phyloP scores from a whole-genome alignment of 202 grass and related monocot genomes.

The Setaria viridis region DNA sequence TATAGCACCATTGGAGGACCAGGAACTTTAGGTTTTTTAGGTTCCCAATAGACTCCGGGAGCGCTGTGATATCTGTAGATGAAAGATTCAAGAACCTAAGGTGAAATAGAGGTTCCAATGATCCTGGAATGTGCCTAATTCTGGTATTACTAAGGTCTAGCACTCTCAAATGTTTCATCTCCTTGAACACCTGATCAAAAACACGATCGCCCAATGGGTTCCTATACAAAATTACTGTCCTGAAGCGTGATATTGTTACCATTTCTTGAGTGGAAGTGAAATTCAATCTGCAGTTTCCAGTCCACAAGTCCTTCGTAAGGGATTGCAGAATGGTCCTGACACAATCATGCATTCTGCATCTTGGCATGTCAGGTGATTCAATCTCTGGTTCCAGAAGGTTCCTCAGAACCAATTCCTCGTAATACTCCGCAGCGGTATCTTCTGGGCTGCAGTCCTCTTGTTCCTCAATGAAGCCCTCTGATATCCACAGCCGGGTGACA shows the following conservation, averaged over 20 bases:
- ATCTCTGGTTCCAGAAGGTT: slow-evolving; percentile 37
- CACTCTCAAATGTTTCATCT: slow-evolving; percentile 17
- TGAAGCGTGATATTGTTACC: slow-evolving; percentile 1
- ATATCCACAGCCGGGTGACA: slow-evolving; percentile 50
- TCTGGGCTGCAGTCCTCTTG: slow-evolving; percentile 23
- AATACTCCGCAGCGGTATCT: slow-evolving; percentile 43
- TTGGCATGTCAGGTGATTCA: not conserved
- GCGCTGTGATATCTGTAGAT: slow-evolving; percentile 5
- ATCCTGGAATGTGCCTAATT: slow-evolving; percentile 29
- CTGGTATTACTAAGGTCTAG: slow-evolving; percentile 38
- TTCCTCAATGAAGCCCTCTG: slow-evolving; percentile 38
- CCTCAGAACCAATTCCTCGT: slow-evolving; percentile 39
- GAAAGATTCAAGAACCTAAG: slow-evolving; percentile 56
- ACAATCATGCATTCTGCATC: slow-evolving; percentile 42
- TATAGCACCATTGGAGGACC: slow-evolving; percentile 21
- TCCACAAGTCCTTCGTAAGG: not conserved
- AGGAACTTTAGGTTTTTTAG: slow-evolving; percentile 37
- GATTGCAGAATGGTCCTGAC: slow-evolving; percentile 32
- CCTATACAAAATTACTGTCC: slow-evolving; percentile 28
- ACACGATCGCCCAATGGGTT: slow-evolving; percentile 29
- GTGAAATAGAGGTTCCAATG: slow-evolving; percentile 16
- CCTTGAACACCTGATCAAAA: not conserved
- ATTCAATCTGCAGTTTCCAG: not conserved
- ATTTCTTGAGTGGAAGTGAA: not conserved
- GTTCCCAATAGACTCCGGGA: slow-evolving; percentile 40